These are phyloP conservation scores for Aureobasidium leucospermi DNA, from an alignment of 2,329 filamentous ascomycete genomes.

Conservation along the genomic window DNA sequence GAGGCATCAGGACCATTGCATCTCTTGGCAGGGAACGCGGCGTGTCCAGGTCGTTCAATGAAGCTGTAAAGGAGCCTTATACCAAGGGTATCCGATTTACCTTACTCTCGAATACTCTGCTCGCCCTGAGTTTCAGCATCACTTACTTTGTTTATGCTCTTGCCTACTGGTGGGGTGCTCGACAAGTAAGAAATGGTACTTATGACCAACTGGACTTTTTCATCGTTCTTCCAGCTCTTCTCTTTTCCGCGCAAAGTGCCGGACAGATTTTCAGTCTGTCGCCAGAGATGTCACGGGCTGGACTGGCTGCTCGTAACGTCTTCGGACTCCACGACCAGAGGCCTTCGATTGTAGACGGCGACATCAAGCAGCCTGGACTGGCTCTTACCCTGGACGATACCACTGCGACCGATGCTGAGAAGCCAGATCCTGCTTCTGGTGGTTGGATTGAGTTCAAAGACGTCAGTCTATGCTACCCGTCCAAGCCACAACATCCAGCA, in stretches of 20 bases:
- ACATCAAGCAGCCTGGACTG: not conserved
- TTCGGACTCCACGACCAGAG: slow-evolving; percentile 35
- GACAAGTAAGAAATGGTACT: slow-evolving; percentile 36
- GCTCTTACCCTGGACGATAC: not conserved
- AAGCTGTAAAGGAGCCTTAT: slow-evolving; percentile 33
- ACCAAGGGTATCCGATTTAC: slow-evolving; percentile 34
- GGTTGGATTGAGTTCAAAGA: slow-evolving; percentile 27
- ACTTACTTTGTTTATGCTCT: slow-evolving; percentile 43
- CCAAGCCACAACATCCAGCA: slow-evolving; percentile 30
- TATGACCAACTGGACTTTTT: slow-evolving; percentile 38
- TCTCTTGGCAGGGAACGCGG: slow-evolving; percentile 36
- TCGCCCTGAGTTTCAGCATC: slow-evolving; percentile 38
- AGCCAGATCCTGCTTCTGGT: not conserved
- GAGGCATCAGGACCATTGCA: slow-evolving; percentile 55
- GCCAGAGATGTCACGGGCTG: slow-evolving; percentile 39
- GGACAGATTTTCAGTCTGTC: slow-evolving; percentile 41
- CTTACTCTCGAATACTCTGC: slow-evolving; percentile 33
- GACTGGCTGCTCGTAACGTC: slow-evolving; percentile 37
- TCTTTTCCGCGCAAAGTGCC: slow-evolving; percentile 41
- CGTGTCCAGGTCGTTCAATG: slow-evolving; percentile 31
- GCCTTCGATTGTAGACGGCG: slow-evolving; percentile 30
- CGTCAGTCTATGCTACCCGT: slow-evolving; percentile 33
- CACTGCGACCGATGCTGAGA: not conserved
- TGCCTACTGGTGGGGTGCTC: slow-evolving; percentile 43
- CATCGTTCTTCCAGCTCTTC: slow-evolving; percentile 38